Percentiles rank a stretch among this genome's conserved stretches.
These are phyloP conservation scores for Aspergillus texensis DNA, from an alignment of 2,329 filamentous ascomycete genomes.

Conservation along the genomic window DNA sequence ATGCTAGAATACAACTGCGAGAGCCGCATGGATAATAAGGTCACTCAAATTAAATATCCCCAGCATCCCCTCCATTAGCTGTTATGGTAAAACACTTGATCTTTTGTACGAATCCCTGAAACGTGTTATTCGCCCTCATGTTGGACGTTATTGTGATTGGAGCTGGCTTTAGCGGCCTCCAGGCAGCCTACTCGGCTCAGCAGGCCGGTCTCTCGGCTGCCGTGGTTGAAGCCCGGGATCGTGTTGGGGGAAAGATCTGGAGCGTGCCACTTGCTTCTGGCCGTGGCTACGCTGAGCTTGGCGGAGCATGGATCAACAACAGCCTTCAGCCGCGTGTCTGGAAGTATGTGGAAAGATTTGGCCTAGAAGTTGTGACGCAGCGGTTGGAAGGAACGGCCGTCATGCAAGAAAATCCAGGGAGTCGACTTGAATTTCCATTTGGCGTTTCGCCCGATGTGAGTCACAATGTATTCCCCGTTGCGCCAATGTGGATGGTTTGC, in stretches of 20 bases:
- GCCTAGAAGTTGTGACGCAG: constrained; percentile 34
- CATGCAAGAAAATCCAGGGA: constrained; percentile 25
- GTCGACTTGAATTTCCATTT: constrained; percentile 31
- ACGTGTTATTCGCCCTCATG: not conserved
- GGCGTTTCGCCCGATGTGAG: constrained; percentile 35
- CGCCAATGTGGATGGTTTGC: not conserved
- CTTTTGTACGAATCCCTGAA: not conserved
- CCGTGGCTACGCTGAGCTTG: constrained; percentile 31
- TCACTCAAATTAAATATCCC: not conserved
- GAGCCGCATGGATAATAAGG: not conserved
- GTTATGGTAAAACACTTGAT: rapidly evolving
- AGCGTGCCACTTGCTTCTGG: constrained; percentile 23
- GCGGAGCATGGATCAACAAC: constrained; percentile 40
- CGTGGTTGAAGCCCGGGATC: constrained; percentile 45
- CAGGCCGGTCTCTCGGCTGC: constrained; percentile 33
- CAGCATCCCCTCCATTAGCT: not conserved
- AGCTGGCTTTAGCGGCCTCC: constrained; percentile 41
- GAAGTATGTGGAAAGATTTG: constrained; percentile 29
- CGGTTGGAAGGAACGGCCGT: constrained; percentile 34
- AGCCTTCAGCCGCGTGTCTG: constrained; percentile 35
- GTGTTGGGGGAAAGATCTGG: constrained; percentile 46
- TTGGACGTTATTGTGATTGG: constrained; percentile 39
- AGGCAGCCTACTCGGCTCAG: constrained; percentile 35
- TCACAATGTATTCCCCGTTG: not conserved
- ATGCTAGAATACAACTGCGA: not conserved